Evolutionary conservation across 2,329 filamentous ascomycete genomes (phyloP).

Genomic region (Paraphoma chrysanthemicola): DNA sequence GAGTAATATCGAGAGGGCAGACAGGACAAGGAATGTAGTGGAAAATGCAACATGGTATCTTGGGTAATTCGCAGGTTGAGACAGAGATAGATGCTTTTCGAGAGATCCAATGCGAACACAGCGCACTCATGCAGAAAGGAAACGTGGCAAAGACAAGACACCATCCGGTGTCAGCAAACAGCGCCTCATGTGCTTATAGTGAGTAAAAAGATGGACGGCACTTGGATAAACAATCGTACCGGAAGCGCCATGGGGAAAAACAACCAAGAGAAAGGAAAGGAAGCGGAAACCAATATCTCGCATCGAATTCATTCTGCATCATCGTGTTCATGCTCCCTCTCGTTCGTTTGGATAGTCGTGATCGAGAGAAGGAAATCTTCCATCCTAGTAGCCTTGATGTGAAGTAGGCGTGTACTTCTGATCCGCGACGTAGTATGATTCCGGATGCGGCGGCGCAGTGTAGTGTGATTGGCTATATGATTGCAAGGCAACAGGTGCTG

Average conservation of each 20-base stretch:
- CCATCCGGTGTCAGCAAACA: too few relatives aligned
- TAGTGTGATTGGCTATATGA: constrained; percentile 31
- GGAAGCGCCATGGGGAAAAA: not conserved
- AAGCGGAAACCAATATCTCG: not conserved
- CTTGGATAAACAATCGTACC: not conserved
- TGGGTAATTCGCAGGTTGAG: not conserved
- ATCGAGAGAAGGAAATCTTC: not conserved
- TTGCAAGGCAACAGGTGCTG: constrained; percentile 39
- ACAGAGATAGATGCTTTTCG: not conserved
- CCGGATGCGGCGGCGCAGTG: constrained; percentile 28
- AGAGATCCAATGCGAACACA: not conserved
- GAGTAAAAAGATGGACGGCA: not conserved
- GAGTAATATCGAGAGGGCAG: not conserved
- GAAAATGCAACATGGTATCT: not conserved
- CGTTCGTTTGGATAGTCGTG: not conserved
- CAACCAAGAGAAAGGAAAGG: not conserved
- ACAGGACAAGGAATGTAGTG: not conserved
- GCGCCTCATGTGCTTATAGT: too few relatives aligned
- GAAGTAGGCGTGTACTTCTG: constrained; percentile 17
- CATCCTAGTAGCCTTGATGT: constrained; percentile 12
- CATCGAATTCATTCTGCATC: not conserved
- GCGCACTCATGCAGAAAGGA: not conserved
- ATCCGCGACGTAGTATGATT: constrained; percentile 40
- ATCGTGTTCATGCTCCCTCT: not conserved
- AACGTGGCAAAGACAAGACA: not conserved